phyloP scores from a whole-genome alignment of 306 rosid species.

The Vicia sativa region DNA sequence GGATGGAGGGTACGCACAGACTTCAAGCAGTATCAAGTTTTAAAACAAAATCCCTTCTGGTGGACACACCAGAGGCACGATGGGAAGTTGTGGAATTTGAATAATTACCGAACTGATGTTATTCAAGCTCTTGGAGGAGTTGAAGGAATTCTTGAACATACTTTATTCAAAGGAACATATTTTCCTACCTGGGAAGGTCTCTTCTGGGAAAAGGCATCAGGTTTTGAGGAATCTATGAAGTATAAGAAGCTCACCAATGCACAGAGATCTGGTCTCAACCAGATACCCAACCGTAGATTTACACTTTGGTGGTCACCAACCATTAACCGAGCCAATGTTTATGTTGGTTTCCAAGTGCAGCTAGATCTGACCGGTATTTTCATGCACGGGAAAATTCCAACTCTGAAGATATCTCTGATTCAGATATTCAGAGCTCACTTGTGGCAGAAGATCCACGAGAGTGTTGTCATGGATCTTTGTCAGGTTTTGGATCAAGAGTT shows the following conservation, averaged over 20 bases:
- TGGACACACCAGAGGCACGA: conserved; percentile 99
- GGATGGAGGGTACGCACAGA: conserved; percentile 99
- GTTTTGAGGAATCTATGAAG: conserved; percentile 99
- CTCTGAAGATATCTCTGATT: conserved; percentile 91
- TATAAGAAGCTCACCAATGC: conserved; percentile 98
- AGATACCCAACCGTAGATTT: conserved; percentile 97
- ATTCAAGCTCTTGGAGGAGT: conserved; percentile 99
- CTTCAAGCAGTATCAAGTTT: conserved; percentile 95
- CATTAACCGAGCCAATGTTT: conserved; percentile 95
- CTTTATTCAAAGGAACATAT: conserved; percentile 98
- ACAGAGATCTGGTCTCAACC: conserved; percentile 99
- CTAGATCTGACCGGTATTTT: conserved; percentile 96
- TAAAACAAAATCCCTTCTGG: conserved; percentile 97
- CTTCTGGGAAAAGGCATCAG: conserved; percentile 99
- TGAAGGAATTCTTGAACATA: conserved; percentile 96
- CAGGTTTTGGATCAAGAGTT: conserved; percentile 99
- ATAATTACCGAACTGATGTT: conserved; percentile 96
- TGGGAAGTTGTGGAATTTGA: conserved; percentile 95
- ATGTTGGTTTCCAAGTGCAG: conserved; percentile 99
- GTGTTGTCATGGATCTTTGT: conserved; percentile 99
- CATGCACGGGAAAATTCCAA: conserved; percentile 99
- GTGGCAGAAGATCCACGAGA: conserved; percentile 99
- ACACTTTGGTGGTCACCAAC: conserved; percentile 99
- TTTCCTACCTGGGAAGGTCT: conserved; percentile 98
- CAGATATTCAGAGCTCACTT: conserved; percentile 98